Conservation (phyloP, 192 early-diverging fungal genomes). For the Haplosporangium gracile region DNA sequence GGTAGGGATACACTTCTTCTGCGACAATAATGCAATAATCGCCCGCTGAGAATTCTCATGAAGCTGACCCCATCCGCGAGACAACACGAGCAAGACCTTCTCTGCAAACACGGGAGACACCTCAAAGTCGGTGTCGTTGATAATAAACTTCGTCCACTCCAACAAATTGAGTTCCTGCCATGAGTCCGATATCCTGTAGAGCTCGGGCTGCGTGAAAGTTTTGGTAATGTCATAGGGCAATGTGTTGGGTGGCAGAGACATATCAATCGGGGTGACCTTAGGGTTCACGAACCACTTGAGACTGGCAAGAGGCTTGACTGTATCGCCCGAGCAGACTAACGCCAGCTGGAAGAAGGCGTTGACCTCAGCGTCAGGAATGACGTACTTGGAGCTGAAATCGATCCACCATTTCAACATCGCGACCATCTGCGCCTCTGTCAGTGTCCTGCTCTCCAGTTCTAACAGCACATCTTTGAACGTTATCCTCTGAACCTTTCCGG, state of each 20-base stretch:
- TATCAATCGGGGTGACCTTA: conserved; percentile 72
- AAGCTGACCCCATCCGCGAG: conserved; percentile 58
- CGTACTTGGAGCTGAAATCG: conserved; percentile 52
- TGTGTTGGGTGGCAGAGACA: conserved; percentile 70
- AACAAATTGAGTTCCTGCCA: conserved; percentile 70
- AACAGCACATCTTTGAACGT: conserved; percentile 72
- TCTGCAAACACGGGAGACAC: conserved; percentile 73
- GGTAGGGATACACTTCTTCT: conserved; percentile 78
- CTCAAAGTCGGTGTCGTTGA: conserved; percentile 61
- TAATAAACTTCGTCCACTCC: conserved; percentile 74
- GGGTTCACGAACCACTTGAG: conserved; percentile 75
- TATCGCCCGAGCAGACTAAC: conserved; percentile 59
- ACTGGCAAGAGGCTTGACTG: conserved; percentile 58
- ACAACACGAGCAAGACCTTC: conserved; percentile 69
- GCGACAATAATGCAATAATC: conserved; percentile 37
- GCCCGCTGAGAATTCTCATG: conserved; percentile 49
- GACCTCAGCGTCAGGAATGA: conserved; percentile 44
- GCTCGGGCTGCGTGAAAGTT: conserved; percentile 70
- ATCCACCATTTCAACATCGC: conserved; percentile 87
- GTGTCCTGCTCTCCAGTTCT: conserved; percentile 71
- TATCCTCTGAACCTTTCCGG: conserved; percentile 63
- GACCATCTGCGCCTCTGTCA: conserved; percentile 71
- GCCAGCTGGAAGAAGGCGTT: conserved; percentile 64
- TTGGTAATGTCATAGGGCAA: conserved; percentile 76
- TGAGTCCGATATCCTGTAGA: conserved; percentile 64